Evolutionary conservation across 805 yeast genomes (phyloP), one percentile per base, ranked within the genome.

Genomic region (Debaryomyces prosopidis): DNA sequence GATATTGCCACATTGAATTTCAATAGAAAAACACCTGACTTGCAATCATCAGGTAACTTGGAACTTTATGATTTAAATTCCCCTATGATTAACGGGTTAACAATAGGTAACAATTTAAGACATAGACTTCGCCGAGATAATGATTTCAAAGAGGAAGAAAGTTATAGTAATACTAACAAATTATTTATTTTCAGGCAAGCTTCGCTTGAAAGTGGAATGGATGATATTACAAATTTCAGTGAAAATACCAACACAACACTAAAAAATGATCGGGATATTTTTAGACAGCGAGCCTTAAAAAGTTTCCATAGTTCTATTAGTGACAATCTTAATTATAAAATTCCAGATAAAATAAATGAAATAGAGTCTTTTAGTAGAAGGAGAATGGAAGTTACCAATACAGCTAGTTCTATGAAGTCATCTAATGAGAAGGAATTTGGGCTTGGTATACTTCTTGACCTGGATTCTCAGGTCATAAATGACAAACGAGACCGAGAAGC

Each of bases 81-180:
- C 15, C 73, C 73, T 2, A 40, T 66, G 6, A 61, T 68, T 11
- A 66, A 63, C 45, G 73, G 73, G 0, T 49, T 68, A 19, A 66
- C 68, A 1, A 45, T 66, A 8, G 71, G 71, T 2, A 50, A 53
- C 15, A 63, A 58, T 45, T 41, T 58, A 30, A 40, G 58, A 12
- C 63, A 62, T 42, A 40, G 66, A 38, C 10, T 36, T 3, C 20
- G 33, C 2, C 7, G 14, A 31, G 20, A 40, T 27, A 7, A 12
- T 34, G 37, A 32, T 34, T 38, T 14, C 11, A 33, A 18, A 3
- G 26, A 30, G 8, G 34, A 26, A 3, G 34, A 32, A 12, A 46
- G 33, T 7, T 9, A 42, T 4, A 12, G n/a, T 3, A 42, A 47
- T 17, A 30, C 34, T 3, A 51, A 52, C 15, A 48, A 58, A 16